Evolutionary conservation across 208 protist genomes (phyloP).

Genomic region (Wallacemonas sp.): DNA sequence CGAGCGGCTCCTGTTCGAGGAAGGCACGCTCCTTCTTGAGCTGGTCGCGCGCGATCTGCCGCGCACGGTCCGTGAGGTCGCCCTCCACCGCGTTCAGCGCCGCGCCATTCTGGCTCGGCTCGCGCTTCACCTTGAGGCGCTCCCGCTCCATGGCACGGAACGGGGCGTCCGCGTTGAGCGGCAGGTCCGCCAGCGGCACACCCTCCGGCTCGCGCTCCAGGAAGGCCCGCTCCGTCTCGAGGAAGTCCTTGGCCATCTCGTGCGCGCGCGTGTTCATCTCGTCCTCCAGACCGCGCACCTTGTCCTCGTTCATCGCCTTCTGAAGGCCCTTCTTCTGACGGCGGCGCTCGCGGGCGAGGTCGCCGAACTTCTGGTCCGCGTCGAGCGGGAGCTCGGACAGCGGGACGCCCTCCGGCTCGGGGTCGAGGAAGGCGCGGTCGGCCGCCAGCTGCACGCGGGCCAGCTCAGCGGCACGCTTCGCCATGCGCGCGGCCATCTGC

Average conservation of each 20-base stretch:
- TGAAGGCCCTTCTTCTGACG: slow-evolving; percentile 57
- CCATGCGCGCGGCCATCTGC: slow-evolving; percentile 57
- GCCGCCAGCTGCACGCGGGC: slow-evolving; percentile 52
- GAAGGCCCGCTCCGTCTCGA: slow-evolving; percentile 51
- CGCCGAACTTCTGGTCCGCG: slow-evolving; percentile 59
- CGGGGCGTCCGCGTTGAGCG: slow-evolving; percentile 29
- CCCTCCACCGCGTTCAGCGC: slow-evolving; percentile 39
- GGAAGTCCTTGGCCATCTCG: slow-evolving; percentile 47
- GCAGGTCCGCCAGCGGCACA: slow-evolving; percentile 41
- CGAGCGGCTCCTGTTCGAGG: slow-evolving; percentile 82
- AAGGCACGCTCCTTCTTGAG: slow-evolving; percentile 79
- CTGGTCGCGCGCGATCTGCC: slow-evolving; percentile 54
- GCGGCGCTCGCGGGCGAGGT: slow-evolving; percentile 60
- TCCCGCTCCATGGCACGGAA: slow-evolving; percentile 43
- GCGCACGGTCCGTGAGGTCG: slow-evolving; percentile 50
- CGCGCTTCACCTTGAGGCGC: slow-evolving; percentile 23
- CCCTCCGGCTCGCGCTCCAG: slow-evolving; percentile 60
- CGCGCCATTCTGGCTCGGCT: slow-evolving; percentile 10
- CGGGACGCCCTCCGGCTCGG: slow-evolving; percentile 78
- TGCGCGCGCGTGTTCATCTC: slow-evolving; percentile 74
- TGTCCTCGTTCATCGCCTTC: slow-evolving; percentile 37
- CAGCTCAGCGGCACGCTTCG: slow-evolving; percentile 51
- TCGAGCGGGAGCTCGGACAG: slow-evolving; percentile 72
- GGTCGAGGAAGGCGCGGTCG: slow-evolving; percentile 76
- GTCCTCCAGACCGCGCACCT: slow-evolving; percentile 53